phyloP scores from a whole-genome alignment of 2,329 filamentous ascomycete species.

The Alternaria panax region DNA sequence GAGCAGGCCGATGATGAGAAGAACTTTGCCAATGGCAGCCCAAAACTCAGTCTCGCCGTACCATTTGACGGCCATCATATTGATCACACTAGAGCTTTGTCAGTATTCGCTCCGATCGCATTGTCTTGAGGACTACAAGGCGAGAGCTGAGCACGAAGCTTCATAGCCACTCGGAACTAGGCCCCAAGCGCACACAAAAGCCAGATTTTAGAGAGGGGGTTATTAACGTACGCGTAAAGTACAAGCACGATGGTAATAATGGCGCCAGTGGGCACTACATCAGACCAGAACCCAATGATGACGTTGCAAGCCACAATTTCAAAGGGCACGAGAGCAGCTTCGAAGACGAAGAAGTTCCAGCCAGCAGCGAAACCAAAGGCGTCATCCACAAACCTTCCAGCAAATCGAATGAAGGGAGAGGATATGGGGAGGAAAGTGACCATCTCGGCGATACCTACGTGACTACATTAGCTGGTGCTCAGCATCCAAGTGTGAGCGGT shows the following conservation, averaged over 20 bases:
- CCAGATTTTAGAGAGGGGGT: neutral
- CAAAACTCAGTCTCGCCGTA: conserved; percentile 71
- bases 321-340: conserved; percentile 72
- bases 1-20: conserved; percentile 57
- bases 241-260: conserved; percentile 68
- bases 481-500: conserved; percentile 3
- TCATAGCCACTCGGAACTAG: neutral
- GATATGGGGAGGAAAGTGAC: conserved; percentile 79
- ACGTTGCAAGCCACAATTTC: conserved; percentile 64
- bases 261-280: conserved; percentile 65
- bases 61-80: conserved; percentile 66
- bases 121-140: neutral
- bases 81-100: conserved; percentile 59
- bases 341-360: conserved; percentile 77
- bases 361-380: conserved; percentile 76
- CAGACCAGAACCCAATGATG: conserved; percentile 57
- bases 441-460: conserved; percentile 71
- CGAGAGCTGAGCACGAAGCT: neutral
- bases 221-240: conserved; percentile 61
- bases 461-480: conserved; percentile 26
- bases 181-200: neutral
- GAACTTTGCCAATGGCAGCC: conserved; percentile 67
- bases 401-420: conserved; percentile 79
- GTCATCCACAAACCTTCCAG: conserved; percentile 76
- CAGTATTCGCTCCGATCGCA: conserved; percentile 9